Evolutionary conservation across 2,329 filamentous ascomycete genomes (phyloP).

Genomic region (Fusarium duplospermum): DNA sequence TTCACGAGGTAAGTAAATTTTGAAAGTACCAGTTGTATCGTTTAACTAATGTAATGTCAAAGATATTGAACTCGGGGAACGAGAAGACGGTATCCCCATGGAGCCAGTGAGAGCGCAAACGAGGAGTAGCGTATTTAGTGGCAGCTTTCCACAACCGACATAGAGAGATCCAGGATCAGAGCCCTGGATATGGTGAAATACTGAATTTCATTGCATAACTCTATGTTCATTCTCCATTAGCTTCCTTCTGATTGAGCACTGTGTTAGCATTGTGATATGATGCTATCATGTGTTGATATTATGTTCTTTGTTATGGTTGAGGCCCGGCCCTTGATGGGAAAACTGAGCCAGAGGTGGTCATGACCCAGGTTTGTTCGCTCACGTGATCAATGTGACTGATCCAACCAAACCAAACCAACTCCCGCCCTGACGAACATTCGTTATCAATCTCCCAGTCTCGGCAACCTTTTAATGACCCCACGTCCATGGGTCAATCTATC

Average conservation of each 20-base stretch:
- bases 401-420: too few species aligned
- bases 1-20: not conserved
- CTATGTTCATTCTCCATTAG: not conserved
- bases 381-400: too few species aligned
- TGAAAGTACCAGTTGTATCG: too few species aligned
- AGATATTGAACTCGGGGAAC: not conserved
- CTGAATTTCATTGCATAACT: not conserved
- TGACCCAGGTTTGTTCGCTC: too few species aligned
- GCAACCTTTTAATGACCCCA: not conserved
- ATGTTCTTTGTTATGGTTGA: too few species aligned
- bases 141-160: not conserved
- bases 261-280: too few species aligned
- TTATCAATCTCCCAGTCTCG: not conserved
- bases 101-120: not conserved
- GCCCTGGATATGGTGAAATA: not conserved
- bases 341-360: too few species aligned
- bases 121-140: not conserved
- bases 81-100: not conserved
- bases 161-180: not conserved
- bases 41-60: not conserved
- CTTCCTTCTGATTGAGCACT: too few species aligned
- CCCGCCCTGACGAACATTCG: too few species aligned
- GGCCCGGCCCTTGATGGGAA: too few species aligned
- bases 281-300: too few species aligned
- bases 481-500: conserved; percentile 44